A percentile compares a stretch with the other conserved stretches of the same genome.
Conservation (phyloP, 1,284 basidiomycete species). For the Grifola frondosa region DNA sequence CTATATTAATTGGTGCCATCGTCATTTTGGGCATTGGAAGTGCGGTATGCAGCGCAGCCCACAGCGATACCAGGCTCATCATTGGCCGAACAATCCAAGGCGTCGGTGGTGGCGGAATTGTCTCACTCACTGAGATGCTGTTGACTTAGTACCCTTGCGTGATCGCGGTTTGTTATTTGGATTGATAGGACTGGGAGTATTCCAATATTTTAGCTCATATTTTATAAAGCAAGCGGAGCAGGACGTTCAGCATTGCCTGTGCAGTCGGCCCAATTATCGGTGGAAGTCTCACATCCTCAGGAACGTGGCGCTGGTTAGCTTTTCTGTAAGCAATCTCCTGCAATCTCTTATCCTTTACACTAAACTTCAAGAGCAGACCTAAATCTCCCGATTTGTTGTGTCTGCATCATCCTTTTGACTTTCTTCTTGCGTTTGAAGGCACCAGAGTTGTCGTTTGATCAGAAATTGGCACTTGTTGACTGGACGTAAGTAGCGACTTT, state of each 20-base stretch:
- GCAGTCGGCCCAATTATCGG: constrained; percentile 17
- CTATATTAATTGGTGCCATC: constrained; percentile 2
- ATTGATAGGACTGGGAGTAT: constrained; percentile 19
- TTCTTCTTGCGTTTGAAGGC: constrained; percentile 20
- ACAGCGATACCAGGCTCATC: constrained; percentile 42
- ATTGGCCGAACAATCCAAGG: constrained; percentile 44
- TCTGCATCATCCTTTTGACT: constrained; percentile 11
- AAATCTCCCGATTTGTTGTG: constrained; percentile 19
- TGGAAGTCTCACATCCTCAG: constrained; percentile 16
- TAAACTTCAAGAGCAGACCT: too few relatives aligned
- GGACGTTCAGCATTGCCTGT: background rate
- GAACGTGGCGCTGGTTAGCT: constrained; percentile 23
- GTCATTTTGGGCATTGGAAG: constrained; percentile 8
- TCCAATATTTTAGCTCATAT: background rate
- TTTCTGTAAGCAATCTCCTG: constrained; percentile 16
- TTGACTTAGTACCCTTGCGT: constrained; percentile 17
- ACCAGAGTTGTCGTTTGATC: constrained; percentile 24
- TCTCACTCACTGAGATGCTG: constrained; percentile 27
- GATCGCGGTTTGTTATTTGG: constrained; percentile 18
- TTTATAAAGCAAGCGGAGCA: background rate
- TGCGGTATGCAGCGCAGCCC: constrained; percentile 38
- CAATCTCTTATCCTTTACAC: background rate
- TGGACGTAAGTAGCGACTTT: constrained; percentile 33
- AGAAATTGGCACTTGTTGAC: constrained; percentile 35
- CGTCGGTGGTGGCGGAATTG: constrained; percentile 46